Evolutionary conservation across 169 alveolate species (phyloP).

Genomic region (Amoebophrya sp.): DNA sequence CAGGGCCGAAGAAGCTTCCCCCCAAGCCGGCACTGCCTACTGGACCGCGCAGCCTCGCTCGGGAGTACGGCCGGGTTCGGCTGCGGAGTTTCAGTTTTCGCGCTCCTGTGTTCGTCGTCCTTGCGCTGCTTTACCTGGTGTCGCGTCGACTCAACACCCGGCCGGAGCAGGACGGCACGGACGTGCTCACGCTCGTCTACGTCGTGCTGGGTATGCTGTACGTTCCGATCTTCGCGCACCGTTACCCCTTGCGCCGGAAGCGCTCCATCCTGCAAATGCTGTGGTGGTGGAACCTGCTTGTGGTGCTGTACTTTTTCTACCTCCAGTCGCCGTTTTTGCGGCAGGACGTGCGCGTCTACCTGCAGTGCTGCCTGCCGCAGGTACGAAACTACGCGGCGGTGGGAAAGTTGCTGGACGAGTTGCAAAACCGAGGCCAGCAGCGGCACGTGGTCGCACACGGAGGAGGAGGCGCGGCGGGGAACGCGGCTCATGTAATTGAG

Average conservation of each 20-base stretch:
- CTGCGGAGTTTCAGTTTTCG: not conserved
- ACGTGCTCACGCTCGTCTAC: not conserved
- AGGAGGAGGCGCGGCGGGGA: not conserved
- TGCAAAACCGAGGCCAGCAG: not conserved
- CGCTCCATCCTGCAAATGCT: not conserved
- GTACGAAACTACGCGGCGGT: not conserved
- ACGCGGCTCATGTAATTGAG: not conserved
- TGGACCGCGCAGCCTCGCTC: not conserved
- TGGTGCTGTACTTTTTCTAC: not conserved
- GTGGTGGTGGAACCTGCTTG: not conserved
- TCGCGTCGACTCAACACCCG: not conserved
- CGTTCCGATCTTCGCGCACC: not conserved
- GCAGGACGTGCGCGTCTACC: not conserved
- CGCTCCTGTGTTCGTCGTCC: not conserved
- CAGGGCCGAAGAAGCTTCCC: not conserved
- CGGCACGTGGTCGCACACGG: not conserved
- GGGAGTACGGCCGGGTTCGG: not conserved
- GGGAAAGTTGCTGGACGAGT: not conserved
- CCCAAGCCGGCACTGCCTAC: not conserved
- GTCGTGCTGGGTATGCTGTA: not conserved
- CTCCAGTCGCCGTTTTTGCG: not conserved
- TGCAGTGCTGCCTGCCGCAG: not conserved
- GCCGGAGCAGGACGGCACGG: not conserved
- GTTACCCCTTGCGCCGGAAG: not conserved
- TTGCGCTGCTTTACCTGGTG: not conserved